phyloP scores from a whole-genome alignment of 2,329 filamentous ascomycete genomes.

The Curvularia sp. region DNA sequence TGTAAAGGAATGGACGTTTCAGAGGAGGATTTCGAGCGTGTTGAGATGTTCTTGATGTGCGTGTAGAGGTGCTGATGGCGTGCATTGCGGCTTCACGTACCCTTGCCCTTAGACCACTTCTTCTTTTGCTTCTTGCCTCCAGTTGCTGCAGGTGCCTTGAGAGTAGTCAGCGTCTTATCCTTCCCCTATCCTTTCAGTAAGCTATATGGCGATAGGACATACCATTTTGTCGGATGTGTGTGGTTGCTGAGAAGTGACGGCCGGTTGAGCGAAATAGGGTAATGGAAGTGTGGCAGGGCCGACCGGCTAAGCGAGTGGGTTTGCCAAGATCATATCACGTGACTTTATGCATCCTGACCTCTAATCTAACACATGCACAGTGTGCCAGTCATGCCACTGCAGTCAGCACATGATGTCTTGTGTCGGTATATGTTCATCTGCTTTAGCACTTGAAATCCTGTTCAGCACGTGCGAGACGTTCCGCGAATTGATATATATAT shows the following conservation, averaged over 20 bases:
- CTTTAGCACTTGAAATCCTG: neutral
- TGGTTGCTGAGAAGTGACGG: constrained; percentile 41
- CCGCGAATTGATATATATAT: neutral
- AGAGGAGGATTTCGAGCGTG: constrained; percentile 3
- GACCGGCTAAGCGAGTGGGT: constrained; percentile 28
- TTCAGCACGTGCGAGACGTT: neutral
- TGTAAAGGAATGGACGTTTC: constrained; percentile 4
- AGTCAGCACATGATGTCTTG: too few relatives aligned
- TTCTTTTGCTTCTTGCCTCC: constrained; percentile 83
- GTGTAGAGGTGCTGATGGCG: constrained; percentile 22
- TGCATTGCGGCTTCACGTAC: constrained; percentile 52
- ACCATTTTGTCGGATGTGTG: constrained; percentile 56
- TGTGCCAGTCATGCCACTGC: neutral
- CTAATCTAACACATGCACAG: neutral
- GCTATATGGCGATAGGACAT: constrained; percentile 24
- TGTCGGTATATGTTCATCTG: neutral
- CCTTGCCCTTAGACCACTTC: constrained; percentile 75
- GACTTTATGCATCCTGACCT: neutral
- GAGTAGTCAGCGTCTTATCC: constrained; percentile 18
- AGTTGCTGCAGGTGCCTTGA: constrained; percentile 61
- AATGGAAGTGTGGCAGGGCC: neutral
- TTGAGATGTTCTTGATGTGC: constrained; percentile 6
- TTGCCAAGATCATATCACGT: neutral
- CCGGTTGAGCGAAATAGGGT: constrained; percentile 7
- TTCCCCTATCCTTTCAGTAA: neutral